phyloP scores from a whole-genome alignment of 176 grass and related monocot species.

The Aegilops bicornis region DNA sequence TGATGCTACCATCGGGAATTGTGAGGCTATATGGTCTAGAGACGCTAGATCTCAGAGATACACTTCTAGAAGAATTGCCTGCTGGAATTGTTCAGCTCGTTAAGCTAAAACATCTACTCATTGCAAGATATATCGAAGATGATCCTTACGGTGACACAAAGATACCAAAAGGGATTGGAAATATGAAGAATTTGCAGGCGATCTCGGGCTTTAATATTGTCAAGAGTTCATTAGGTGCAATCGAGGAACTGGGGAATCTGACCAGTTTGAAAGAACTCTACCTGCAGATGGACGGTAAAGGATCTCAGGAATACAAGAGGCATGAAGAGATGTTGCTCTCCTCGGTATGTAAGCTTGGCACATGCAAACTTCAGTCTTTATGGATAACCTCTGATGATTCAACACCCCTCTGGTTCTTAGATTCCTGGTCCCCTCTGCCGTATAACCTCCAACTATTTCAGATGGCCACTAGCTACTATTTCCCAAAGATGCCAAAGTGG shows the following conservation, averaged over 20 bases:
- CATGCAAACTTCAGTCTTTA: not conserved
- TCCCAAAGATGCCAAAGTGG: not conserved
- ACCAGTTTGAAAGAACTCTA: not conserved
- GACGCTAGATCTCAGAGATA: not conserved
- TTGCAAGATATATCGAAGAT: too few species aligned
- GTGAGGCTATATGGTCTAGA: not conserved
- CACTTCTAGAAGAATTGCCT: not conserved
- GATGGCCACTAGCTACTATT: not conserved
- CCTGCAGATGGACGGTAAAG: not conserved
- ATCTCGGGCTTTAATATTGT: not conserved
- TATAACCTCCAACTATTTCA: not conserved
- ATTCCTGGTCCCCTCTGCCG: not conserved
- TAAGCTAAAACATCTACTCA: too few species aligned
- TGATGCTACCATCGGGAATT: too few species aligned
- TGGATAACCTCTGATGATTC: not conserved
- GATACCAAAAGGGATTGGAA: not conserved
- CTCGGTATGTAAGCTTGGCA: too few species aligned
- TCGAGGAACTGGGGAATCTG: not conserved
- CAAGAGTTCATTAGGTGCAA: not conserved
- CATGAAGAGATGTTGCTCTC: not conserved
- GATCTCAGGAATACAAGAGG: not conserved
- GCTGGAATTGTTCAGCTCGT: not conserved
- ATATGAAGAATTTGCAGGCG: not conserved
- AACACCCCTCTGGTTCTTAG: not conserved
- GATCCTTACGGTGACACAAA: not conserved